Evolutionary conservation across 768 basidiomycete genomes (phyloP).

Genomic region (Boletus vinaceobasis): DNA sequence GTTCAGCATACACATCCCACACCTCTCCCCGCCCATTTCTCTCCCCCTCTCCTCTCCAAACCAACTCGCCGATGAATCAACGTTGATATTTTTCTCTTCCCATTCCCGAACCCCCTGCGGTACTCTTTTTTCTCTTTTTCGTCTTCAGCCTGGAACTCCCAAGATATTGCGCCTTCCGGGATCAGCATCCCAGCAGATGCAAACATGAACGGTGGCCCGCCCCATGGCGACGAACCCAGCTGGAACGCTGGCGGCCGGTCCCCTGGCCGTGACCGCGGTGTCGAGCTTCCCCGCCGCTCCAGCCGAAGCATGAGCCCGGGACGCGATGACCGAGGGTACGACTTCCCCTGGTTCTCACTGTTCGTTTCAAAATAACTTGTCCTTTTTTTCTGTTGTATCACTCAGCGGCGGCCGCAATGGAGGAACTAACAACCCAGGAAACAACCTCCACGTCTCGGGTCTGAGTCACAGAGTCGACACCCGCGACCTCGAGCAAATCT

Average conservation of each 20-base stretch:
- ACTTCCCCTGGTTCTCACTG: slow-evolving; percentile 4
- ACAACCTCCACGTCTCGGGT: slow-evolving; percentile 63
- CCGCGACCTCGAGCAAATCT: slow-evolving; percentile 83
- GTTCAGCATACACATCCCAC: slow-evolving; percentile 7
- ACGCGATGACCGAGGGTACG: slow-evolving; percentile 55
- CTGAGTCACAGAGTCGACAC: slow-evolving; percentile 66
- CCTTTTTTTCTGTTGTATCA: not conserved
- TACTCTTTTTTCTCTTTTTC: slow-evolving; percentile 8
- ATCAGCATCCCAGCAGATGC: slow-evolving; percentile 69
- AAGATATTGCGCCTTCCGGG: slow-evolving; percentile 74
- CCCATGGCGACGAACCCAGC: slow-evolving; percentile 50
- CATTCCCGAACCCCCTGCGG: slow-evolving; percentile 22
- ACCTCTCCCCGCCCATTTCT: slow-evolving; percentile 21
- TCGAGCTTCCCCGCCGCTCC: slow-evolving; percentile 57
- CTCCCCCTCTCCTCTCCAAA: slow-evolving; percentile 18
- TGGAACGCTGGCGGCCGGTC: slow-evolving; percentile 51
- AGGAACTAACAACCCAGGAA: slow-evolving; percentile 53
- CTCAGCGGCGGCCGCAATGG: slow-evolving; percentile 26
- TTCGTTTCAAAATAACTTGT: not conserved
- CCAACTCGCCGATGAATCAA: slow-evolving; percentile 34
- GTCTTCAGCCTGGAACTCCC: slow-evolving; percentile 75
- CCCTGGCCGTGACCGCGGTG: slow-evolving; percentile 36
- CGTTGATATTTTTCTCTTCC: slow-evolving; percentile 42
- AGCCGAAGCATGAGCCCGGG: slow-evolving; percentile 81
- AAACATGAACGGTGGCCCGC: slow-evolving; percentile 42